Evolutionary conservation across 768 basidiomycete genomes (phyloP).

Genomic region (Hysterangium stoloniferum): DNA sequence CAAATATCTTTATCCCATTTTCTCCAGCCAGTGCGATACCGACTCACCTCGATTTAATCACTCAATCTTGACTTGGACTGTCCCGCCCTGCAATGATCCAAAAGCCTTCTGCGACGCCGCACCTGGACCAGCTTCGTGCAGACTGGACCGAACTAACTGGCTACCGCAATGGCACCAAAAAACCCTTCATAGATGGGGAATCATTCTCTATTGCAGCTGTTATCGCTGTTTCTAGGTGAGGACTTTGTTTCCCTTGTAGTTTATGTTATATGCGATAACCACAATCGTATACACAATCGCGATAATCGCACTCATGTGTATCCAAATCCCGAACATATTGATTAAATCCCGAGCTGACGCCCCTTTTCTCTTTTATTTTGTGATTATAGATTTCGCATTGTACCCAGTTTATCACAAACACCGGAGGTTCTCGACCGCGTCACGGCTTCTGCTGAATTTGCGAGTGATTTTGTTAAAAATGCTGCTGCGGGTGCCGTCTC

Average conservation of each 20-base stretch:
- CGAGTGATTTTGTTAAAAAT: background rate
- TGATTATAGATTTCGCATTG: background rate
- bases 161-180: background rate
- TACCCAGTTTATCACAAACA: background rate
- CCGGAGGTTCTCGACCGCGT: background rate
- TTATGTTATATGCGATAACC: no score
- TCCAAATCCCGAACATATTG: no score
- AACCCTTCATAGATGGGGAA: conserved; percentile 4
- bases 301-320: no score
- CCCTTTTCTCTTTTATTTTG: no score
- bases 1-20: no score
- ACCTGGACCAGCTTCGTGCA: background rate
- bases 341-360: no score
- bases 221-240: background rate
- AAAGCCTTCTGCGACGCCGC: conserved; percentile 3
- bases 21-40: no score
- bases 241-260: background rate
- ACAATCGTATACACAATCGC: no score
- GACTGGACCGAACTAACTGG: conserved; percentile 2
- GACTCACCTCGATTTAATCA: no score
- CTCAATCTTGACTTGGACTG: no score
- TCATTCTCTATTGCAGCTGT: conserved; percentile 2
- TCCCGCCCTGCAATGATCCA: no score
- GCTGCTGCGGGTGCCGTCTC: background rate
- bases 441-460: background rate